Evolutionary conservation across 1,284 basidiomycete species (phyloP).

Genomic region (Stygiomarasmius scandens): DNA sequence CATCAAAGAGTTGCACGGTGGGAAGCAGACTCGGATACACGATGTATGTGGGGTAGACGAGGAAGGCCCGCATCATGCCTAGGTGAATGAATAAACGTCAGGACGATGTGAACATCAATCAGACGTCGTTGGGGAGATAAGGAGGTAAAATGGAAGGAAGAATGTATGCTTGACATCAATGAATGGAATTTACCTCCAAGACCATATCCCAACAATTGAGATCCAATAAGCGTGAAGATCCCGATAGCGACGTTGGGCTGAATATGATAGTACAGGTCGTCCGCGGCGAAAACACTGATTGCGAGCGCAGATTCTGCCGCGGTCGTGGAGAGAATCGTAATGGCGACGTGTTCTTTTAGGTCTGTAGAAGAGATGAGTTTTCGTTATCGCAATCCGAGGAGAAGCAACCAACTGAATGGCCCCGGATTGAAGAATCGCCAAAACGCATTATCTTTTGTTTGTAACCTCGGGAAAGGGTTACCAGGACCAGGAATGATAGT

Average conservation of each 20-base stretch:
- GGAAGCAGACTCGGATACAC: conserved; percentile 31
- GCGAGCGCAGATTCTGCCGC: conserved; percentile 66
- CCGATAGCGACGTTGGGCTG: conserved; percentile 13
- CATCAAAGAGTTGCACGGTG: conserved; percentile 20
- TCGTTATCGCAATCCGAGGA: background rate
- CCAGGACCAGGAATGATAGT: conserved; percentile 50
- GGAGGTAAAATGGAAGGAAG: too few species aligned
- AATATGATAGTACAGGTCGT: conserved; percentile 59
- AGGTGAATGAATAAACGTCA: too few species aligned
- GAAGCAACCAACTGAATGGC: conserved; percentile 30
- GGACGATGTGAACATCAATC: too few species aligned
- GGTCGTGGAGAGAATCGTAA: conserved; percentile 71
- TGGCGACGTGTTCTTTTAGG: conserved; percentile 60
- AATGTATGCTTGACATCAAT: too few species aligned
- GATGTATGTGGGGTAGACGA: conserved; percentile 21
- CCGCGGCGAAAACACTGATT: conserved; percentile 67
- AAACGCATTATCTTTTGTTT: conserved; percentile 12
- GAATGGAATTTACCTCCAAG: conserved; percentile 24
- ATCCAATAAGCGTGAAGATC: conserved; percentile 32
- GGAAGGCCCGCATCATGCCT: conserved; percentile 15
- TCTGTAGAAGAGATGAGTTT: conserved; percentile 40
- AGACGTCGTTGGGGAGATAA: background rate
- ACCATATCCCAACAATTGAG: conserved; percentile 58
- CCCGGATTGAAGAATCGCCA: conserved; percentile 63
- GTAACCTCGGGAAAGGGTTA: conserved; percentile 4